Base-by-base conservation (phyloP, 139 green algal genomes). In the Chlamydomonas applanata region DNA sequence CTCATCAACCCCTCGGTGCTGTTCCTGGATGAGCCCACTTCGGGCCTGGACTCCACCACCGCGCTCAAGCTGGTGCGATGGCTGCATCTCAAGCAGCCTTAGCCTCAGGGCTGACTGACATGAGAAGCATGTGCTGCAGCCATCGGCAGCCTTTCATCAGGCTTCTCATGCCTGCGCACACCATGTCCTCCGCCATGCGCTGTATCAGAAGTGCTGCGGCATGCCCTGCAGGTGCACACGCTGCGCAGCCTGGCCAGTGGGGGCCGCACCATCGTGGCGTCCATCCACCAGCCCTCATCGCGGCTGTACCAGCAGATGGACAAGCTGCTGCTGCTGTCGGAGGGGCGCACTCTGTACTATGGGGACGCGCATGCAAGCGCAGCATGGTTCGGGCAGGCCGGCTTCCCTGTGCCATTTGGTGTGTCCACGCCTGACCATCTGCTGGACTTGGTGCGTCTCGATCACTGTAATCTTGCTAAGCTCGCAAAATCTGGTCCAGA, bases 201-300 rank as follows among this genome's bases (percentile, higher is more conserved):
- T n/a, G n/a, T n/a, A n/a, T n/a, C n/a, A n/a, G n/a, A n/a, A n/a
- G n/a, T n/a, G n/a, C n/a, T n/a, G n/a, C n/a, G n/a, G n/a, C n/a
- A n/a, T n/a, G n/a, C n/a, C n/a, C n/a, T n/a, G n/a, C n/a, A n/a
- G n/a, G n/a, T 98, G 68, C 78, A 79, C 54, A 89, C 85, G 24
- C 83, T 97, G 67, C 76, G 87, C 16, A 36, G 75, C 40, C 87
- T 97, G 69, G 89, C 91, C 0, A 45, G 77, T 34, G 91, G 88
- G 4, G 93, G 94, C n/a, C 82, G 89, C 17, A 85, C 90, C 22
- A 89, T 97, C 54, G 71, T 97, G 11, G 80, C 91, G 70, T 98
- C 95, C 74, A 97, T 98, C 78, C 94, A 98, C 82, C 95, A 98
- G 87, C 95, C 95, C 57, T 91, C 82, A 74, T 87, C 72, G 4